These are phyloP conservation scores for Gardenia jasminoides DNA, from an alignment of 257 asterid species.

Conservation along the genomic window DNA sequence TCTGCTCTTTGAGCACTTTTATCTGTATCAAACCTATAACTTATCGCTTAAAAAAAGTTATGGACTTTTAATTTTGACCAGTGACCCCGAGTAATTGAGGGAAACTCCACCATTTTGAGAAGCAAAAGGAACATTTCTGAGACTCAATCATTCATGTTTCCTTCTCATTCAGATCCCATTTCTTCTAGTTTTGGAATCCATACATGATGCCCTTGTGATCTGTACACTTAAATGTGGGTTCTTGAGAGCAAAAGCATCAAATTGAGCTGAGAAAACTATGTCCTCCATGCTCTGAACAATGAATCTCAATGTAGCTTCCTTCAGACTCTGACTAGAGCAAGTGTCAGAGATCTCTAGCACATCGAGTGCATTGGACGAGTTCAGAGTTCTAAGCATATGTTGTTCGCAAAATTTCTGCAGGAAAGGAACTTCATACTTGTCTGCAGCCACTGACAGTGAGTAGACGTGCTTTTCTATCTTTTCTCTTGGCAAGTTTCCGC, in stretches of 20 bases:
- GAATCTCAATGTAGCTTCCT: constrained; percentile 62
- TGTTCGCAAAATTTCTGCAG: constrained; percentile 66
- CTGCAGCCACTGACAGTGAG: constrained; percentile 77
- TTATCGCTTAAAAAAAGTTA: no score
- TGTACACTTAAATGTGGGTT: constrained; percentile 88
- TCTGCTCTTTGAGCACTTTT: no score
- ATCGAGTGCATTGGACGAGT: constrained; percentile 61
- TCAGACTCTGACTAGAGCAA: constrained; percentile 57
- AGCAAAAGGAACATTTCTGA: no score
- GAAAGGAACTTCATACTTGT: constrained; percentile 73
- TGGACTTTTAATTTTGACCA: no score
- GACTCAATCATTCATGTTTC: background rate
- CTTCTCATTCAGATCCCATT: constrained; percentile 20
- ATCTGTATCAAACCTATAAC: no score
- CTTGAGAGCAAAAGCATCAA: constrained; percentile 82
- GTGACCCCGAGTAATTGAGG: no score
- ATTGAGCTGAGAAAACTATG: constrained; percentile 61
- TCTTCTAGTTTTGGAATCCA: constrained; percentile 59
- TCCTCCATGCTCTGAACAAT: constrained; percentile 86
- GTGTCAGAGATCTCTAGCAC: constrained; percentile 70
- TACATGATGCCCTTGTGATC: constrained; percentile 80
- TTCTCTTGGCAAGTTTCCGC: constrained; percentile 55
- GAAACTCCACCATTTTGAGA: no score
- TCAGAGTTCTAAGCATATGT: constrained; percentile 50
- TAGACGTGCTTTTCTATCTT: constrained; percentile 68